phyloP scores from a whole-genome alignment of 2,329 filamentous ascomycete genomes.

The Emericellopsis atlantica region DNA sequence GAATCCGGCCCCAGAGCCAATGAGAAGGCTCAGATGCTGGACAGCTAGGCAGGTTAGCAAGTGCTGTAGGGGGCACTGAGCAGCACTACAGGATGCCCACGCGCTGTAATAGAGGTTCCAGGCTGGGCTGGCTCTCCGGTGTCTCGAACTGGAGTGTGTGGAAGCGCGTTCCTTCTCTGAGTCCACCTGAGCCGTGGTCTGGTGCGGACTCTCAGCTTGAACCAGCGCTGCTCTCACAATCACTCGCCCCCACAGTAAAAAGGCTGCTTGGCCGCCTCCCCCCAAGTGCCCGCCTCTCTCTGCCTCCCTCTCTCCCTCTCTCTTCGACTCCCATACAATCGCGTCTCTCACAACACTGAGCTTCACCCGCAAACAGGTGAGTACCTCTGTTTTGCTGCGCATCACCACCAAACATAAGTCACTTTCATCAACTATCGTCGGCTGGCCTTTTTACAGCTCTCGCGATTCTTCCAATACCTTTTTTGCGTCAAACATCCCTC shows the following conservation, averaged over 20 bases:
- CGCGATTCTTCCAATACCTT: neutral
- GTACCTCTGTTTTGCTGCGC: constrained; percentile 30
- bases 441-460: neutral
- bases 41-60: too few species aligned
- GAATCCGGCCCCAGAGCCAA: too few species aligned
- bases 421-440: constrained; percentile 8
- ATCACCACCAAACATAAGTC: constrained; percentile 11
- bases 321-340: constrained; percentile 42
- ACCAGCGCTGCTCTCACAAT: constrained; percentile 31
- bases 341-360: constrained; percentile 28
- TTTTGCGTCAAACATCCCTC: constrained; percentile 1
- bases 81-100: too few species aligned
- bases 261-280: constrained; percentile 41
- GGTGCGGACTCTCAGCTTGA: neutral
- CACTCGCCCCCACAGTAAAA: constrained; percentile 51
- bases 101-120: too few species aligned
- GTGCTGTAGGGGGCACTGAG: too few species aligned
- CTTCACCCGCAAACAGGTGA: constrained; percentile 27
- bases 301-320: constrained; percentile 36
- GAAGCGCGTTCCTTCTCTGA: neutral
- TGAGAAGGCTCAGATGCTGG: too few species aligned
- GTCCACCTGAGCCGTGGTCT: neutral
- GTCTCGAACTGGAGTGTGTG: neutral
- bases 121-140: too few species aligned
- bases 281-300: constrained; percentile 21